Percentiles rank a stretch among this genome's conserved stretches.
Evolutionary conservation across 257 asterid genomes (phyloP).

Genomic region (Paulownia fortunei): DNA sequence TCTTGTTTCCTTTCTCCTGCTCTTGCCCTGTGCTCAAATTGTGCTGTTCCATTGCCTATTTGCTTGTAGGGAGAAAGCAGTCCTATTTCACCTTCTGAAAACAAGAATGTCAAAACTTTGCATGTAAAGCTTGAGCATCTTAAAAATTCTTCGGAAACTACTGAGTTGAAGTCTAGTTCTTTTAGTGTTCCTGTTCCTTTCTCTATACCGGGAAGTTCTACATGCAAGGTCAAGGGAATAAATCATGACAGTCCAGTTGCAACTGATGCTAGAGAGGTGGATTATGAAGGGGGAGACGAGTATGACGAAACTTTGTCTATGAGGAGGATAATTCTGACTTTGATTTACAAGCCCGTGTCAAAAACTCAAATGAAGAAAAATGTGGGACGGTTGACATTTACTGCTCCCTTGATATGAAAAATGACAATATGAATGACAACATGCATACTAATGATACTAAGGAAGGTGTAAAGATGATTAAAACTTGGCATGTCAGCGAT

Average conservation of each 20-base stretch:
- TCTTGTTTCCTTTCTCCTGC: not conserved
- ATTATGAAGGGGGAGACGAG: constrained; percentile 69
- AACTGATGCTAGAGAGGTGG: constrained; percentile 47
- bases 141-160: constrained; percentile 38
- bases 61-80: constrained; percentile 49
- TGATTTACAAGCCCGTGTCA: constrained; percentile 43
- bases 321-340: constrained; percentile 57
- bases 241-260: constrained; percentile 60
- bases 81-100: constrained; percentile 20
- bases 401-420: constrained; percentile 26
- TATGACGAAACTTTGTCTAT: constrained; percentile 47
- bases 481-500: constrained; percentile 66
- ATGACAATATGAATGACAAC: constrained; percentile 28
- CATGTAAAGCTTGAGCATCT: constrained; percentile 47
- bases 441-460: constrained; percentile 28
- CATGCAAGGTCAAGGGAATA: constrained; percentile 56
- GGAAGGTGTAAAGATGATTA: constrained; percentile 34
- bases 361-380: constrained; percentile 38
- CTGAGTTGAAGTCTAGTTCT: constrained; percentile 49
- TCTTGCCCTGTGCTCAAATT: not conserved
- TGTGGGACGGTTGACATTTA: constrained; percentile 16
- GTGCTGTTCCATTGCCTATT: not conserved
- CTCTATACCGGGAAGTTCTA: constrained; percentile 37
- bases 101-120: constrained; percentile 34
- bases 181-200: constrained; percentile 56